Conservation (phyloP, 2,329 filamentous ascomycete genomes). For the Aspergillus niger region DNA sequence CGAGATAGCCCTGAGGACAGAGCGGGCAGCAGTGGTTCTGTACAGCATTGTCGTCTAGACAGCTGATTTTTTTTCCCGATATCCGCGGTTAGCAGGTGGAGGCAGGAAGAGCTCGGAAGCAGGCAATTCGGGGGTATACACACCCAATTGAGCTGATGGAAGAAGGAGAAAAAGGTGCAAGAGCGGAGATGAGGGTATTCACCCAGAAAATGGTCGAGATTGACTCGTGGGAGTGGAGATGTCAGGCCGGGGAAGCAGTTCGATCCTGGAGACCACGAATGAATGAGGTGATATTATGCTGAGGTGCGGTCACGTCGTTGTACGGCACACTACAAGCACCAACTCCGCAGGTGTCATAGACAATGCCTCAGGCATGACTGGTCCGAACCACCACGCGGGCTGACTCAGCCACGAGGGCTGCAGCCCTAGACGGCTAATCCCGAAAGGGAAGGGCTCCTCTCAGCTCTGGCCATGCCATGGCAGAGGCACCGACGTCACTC, state of each 20-base stretch:
- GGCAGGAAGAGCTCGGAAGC: constrained; percentile 36
- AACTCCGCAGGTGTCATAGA: constrained; percentile 27
- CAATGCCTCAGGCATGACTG: constrained; percentile 30
- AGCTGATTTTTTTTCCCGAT: constrained; percentile 33
- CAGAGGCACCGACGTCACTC: constrained; percentile 32
- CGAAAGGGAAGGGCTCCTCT: not conserved
- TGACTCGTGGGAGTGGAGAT: constrained; percentile 40
- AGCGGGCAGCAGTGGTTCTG: constrained; percentile 49
- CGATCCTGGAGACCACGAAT: constrained; percentile 32
- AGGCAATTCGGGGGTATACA: constrained; percentile 20
- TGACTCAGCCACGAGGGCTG: constrained; percentile 21
- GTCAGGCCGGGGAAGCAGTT: constrained; percentile 31
- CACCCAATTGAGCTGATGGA: constrained; percentile 38
- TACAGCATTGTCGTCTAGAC: constrained; percentile 46
- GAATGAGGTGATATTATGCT: constrained; percentile 37
- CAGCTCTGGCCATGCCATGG: constrained; percentile 1
- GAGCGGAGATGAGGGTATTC: constrained; percentile 35
- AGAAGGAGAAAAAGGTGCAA: constrained; percentile 19
- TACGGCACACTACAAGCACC: constrained; percentile 32
- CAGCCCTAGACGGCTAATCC: constrained; percentile 26
- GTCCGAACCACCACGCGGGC: constrained; percentile 14
- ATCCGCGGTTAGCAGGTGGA: constrained; percentile 32
- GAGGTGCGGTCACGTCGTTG: constrained; percentile 32
- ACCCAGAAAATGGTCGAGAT: constrained; percentile 34
- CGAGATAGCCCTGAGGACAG: constrained; percentile 46